Percentiles rank a stretch among this genome's conserved stretches.
Evolutionary conservation across 2,329 filamentous ascomycete species (phyloP).

Genomic region (Blumeriella jaapii): DNA sequence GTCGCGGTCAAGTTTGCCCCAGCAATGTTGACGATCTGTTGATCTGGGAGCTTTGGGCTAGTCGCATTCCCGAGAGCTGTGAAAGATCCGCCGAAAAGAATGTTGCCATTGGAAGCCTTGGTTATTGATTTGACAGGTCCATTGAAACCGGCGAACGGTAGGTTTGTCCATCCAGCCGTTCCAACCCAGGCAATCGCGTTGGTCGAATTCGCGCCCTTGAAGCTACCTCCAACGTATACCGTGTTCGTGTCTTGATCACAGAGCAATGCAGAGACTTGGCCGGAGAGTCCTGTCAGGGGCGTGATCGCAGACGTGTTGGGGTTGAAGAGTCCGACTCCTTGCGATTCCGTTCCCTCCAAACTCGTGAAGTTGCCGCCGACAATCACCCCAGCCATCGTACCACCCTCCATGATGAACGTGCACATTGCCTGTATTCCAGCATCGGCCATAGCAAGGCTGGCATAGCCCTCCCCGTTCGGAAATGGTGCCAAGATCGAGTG

Average conservation of each 20-base stretch:
- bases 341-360: constrained; percentile 62
- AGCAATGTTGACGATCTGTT: constrained; percentile 73
- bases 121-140: constrained; percentile 79
- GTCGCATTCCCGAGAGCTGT: constrained; percentile 71
- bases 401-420: constrained; percentile 55
- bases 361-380: constrained; percentile 95
- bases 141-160: constrained; percentile 92
- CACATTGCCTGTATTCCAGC: constrained; percentile 86
- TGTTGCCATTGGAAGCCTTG: constrained; percentile 67
- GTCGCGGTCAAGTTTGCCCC: constrained; percentile 62
- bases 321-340: constrained; percentile 72
- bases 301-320: constrained; percentile 58
- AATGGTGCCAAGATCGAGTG: constrained; percentile 70
- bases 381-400: constrained; percentile 60
- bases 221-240: constrained; percentile 88
- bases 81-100: constrained; percentile 87
- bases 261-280: constrained; percentile 68
- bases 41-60: constrained; percentile 52
- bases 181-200: constrained; percentile 80
- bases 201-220: constrained; percentile 67
- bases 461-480: constrained; percentile 77
- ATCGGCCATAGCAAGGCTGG: constrained; percentile 63
- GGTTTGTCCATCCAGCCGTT: constrained; percentile 58
- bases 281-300: constrained; percentile 68
- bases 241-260: constrained; percentile 68